Evolutionary conservation across 345 rosid species (phyloP).

Genomic region (Lepidium aucheri): DNA sequence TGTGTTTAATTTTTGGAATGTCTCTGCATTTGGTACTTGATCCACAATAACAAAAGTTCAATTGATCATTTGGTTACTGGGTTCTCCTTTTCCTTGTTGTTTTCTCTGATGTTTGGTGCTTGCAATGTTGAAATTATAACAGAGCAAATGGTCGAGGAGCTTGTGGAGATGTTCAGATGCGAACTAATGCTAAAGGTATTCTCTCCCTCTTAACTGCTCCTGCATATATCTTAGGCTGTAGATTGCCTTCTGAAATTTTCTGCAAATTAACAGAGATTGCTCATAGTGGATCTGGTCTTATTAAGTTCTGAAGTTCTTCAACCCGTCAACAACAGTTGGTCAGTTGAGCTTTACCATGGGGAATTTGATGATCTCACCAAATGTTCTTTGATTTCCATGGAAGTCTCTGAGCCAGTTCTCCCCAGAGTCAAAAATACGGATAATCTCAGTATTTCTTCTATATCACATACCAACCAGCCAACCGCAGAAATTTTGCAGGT

Average conservation of each 20-base stretch:
- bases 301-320: constrained; percentile 39
- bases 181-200: constrained; percentile 73
- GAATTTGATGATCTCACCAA: constrained; percentile 53
- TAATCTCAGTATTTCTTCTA: constrained; percentile 21
- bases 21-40: constrained; percentile 52
- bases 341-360: constrained; percentile 64
- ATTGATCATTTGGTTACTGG: not conserved
- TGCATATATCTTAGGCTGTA: not conserved
- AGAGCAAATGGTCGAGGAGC: constrained; percentile 72
- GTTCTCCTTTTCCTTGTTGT: not conserved
- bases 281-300: constrained; percentile 45
- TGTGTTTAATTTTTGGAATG: constrained; percentile 53
- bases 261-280: constrained; percentile 41
- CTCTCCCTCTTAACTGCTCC: not conserved
- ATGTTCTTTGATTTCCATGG: constrained; percentile 45
- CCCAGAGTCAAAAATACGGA: constrained; percentile 38
- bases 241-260: not conserved
- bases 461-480: constrained; percentile 32
- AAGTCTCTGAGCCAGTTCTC: constrained; percentile 34
- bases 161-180: constrained; percentile 61
- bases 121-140: constrained; percentile 15
- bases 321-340: constrained; percentile 39
- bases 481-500: constrained; percentile 60
- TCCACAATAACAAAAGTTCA: not conserved
- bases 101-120: constrained; percentile 1